Conservation (phyloP, 129 eudicot species). For the Flaveria linearis region DNA sequence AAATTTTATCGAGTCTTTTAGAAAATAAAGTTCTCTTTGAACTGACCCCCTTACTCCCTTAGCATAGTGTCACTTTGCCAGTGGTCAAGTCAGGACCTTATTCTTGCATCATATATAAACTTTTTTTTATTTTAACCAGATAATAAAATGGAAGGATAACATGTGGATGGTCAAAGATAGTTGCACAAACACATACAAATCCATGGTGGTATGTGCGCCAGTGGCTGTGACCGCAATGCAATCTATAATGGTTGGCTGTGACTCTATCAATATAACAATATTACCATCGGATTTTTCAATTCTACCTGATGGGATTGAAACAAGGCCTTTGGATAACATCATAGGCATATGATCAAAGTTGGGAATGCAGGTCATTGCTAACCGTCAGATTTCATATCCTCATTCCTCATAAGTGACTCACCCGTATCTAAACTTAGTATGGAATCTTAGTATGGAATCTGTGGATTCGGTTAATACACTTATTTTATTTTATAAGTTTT, state of each 20-base stretch:
- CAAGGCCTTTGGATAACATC: slow-evolving; percentile 76
- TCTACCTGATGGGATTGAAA: slow-evolving; percentile 83
- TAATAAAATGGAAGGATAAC: slow-evolving; percentile 59
- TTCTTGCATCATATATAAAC: background rate
- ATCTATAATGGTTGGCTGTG: slow-evolving; percentile 84
- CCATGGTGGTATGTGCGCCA: slow-evolving; percentile 77
- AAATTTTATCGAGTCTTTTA: no score
- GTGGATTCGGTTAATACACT: slow-evolving; percentile 75
- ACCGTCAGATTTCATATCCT: slow-evolving; percentile 85
- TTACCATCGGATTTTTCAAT: slow-evolving; percentile 90
- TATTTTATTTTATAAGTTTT: slow-evolving; percentile 33
- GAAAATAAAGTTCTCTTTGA: no score
- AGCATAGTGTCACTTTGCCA: no score
- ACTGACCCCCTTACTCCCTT: no score
- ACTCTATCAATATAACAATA: slow-evolving; percentile 65
- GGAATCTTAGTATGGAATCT: no score
- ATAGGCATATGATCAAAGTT: slow-evolving; percentile 50
- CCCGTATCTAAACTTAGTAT: slow-evolving; percentile 53
- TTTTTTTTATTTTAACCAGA: slow-evolving; percentile 36
- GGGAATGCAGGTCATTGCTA: slow-evolving; percentile 71
- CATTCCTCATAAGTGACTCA: slow-evolving; percentile 42
- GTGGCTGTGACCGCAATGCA: slow-evolving; percentile 67
- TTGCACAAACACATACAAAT: slow-evolving; percentile 72
- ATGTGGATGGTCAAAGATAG: slow-evolving; percentile 88
- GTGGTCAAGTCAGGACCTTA: no score